Evolutionary conservation across 73 alveolate genomes (phyloP).

Genomic region (Paramecium bursaria): DNA sequence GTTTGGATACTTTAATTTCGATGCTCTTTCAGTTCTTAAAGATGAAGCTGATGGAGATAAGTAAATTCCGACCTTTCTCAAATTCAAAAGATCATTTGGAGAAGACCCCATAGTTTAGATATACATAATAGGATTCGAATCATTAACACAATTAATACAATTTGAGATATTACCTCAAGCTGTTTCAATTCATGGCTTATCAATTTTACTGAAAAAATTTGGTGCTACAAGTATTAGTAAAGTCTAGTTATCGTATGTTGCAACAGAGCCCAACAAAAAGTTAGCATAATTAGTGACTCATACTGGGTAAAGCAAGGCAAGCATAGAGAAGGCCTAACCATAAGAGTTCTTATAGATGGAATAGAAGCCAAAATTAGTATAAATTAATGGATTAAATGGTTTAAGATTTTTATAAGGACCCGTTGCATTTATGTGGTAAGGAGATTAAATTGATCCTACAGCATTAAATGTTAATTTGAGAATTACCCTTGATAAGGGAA

Average conservation of each 20-base stretch:
- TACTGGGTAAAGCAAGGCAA: constrained; percentile 40
- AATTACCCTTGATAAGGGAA: constrained; percentile 54
- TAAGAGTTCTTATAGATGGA: constrained; percentile 20
- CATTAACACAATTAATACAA: constrained; percentile 5
- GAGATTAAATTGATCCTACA: constrained; percentile 57
- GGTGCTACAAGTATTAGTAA: constrained; percentile 35
- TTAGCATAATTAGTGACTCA: constrained; percentile 49
- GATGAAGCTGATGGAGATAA: constrained; percentile 33
- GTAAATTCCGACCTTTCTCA: constrained; percentile 26
- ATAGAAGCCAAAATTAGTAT: constrained; percentile 25
- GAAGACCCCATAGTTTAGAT: constrained; percentile 54
- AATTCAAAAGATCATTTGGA: constrained; percentile 50
- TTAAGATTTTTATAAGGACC: constrained; percentile 35
- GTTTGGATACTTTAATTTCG: constrained; percentile 51
- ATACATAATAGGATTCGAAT: constrained; percentile 36
- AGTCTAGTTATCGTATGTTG: constrained; percentile 53
- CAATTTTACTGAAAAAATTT: constrained; percentile 18
- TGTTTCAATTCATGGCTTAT: constrained; percentile 33
- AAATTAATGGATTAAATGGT: constrained; percentile 52
- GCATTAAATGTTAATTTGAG: constrained; percentile 48
- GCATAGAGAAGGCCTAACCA: constrained; percentile 12
- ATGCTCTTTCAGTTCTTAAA: constrained; percentile 37
- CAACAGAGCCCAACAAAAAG: constrained; percentile 32
- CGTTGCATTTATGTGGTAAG: constrained; percentile 52
- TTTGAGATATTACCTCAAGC: constrained; percentile 51